Base-by-base conservation (phyloP, 148 eudicot genomes). In the Polygonum aviculare region DNA sequence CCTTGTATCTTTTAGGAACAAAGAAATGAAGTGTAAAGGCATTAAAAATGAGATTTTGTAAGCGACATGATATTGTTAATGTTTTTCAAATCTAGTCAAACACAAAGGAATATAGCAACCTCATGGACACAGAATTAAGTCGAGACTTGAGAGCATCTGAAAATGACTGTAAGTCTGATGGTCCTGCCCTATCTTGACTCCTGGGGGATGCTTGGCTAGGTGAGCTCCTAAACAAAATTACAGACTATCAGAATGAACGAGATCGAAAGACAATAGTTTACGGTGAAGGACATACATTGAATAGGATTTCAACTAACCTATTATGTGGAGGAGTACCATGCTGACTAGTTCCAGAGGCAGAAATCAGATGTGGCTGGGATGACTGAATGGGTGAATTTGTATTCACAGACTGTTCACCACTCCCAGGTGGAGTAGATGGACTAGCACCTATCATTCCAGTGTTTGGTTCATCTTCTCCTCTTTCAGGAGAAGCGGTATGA, bases 161-260 rank as follows among this genome's bases (percentile, higher is more conserved):
- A 79, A 90, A 90, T 39, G 98, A 88, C 44, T 92, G 93, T 33
- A 90, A 78, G 74, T 95, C 96, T n/a, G 98, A 95, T 74, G 97
- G 92, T 70, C 98, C 96, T 57, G 94, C 94, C 77, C 86, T 82
- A 78, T 90, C 96, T 79, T 92, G 87, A 83, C 77, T 77, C 74
- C 75, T 74, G 12, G 89, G 91, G 45, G 93, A 87, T 54, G 91
- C 82, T 69, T 80, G 93, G 78, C 69, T 76, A 38, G 90, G 87
- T 80, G 89, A 83, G 80, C 90, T 86, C 75, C 83, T 82, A 75
- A 76, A 71, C 16, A 36, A 18, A 75, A 45, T 22, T 12, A 69
- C 7, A 72, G 75, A 19, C 19, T 36, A 72, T 44, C 52, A 44
- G 2, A n/a, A 72, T 48, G 15, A 72, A 73, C 44, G 80, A 75